Conservation (phyloP, 345 rosid species). For the Melaleuca quinquenervia region DNA sequence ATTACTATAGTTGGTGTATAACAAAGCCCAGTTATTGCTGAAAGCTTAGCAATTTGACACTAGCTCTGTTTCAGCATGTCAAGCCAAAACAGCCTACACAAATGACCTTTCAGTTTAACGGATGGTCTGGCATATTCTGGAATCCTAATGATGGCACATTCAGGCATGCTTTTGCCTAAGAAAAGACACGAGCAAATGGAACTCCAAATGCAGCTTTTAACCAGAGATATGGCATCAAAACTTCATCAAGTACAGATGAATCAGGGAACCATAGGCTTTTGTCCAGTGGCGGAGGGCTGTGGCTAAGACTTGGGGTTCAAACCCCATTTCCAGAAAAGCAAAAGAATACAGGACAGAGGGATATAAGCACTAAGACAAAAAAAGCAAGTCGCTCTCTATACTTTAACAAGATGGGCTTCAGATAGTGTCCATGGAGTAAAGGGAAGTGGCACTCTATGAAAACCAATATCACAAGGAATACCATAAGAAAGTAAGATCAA, state of each 20-base stretch:
- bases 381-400: not conserved
- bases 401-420: not conserved
- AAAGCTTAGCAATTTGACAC: not conserved
- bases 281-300: not conserved
- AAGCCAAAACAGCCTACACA: not conserved
- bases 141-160: not conserved
- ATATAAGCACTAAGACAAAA: not conserved
- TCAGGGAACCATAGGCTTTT: not conserved
- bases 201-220: not conserved
- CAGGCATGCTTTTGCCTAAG: not conserved
- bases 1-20: not conserved
- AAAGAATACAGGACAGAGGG: not conserved
- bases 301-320: not conserved
- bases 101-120: not conserved
- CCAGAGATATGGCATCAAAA: not conserved
- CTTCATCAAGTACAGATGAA: not conserved
- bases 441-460: not conserved
- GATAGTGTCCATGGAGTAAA: not conserved
- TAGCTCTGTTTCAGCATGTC: not conserved
- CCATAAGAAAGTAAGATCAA: not conserved
- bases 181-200: not conserved
- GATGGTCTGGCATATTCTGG: not conserved
- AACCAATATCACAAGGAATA: not conserved
- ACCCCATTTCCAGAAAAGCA: not conserved
- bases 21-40: not conserved